These are phyloP conservation scores for Coniochaeta ligniaria DNA, from an alignment of 2,329 filamentous ascomycete genomes.

Conservation along the genomic window DNA sequence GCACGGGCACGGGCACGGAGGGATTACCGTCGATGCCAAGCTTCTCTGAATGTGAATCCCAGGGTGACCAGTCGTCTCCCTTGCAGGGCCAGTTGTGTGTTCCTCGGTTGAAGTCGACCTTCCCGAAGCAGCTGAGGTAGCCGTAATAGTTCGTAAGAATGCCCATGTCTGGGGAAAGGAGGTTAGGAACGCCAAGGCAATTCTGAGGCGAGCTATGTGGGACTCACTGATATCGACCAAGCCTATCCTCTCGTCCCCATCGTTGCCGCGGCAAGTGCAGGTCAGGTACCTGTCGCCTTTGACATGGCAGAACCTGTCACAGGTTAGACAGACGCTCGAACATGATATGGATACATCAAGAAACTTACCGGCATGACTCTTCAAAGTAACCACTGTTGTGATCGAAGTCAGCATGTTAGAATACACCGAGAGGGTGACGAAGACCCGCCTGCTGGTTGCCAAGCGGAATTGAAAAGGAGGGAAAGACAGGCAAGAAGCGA, in stretches of 20 bases:
- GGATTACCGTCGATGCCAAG: not conserved
- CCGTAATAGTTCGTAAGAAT: not conserved
- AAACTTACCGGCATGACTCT: not conserved
- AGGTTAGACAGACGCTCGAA: not conserved
- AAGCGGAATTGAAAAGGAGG: not conserved
- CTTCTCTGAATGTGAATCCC: not conserved
- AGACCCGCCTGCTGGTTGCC: not conserved
- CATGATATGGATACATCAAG: not conserved
- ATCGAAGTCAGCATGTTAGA: not conserved
- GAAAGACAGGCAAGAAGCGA: not conserved
- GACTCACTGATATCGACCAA: not conserved
- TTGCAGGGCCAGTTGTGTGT: conserved; percentile 3
- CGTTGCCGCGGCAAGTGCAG: not conserved
- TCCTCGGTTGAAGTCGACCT: not conserved
- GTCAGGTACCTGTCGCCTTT: not conserved
- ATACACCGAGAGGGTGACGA: not conserved
- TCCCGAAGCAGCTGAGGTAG: conserved; percentile 1
- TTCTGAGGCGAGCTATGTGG: not conserved
- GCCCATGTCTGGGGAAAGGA: not conserved
- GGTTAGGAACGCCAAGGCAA: not conserved
- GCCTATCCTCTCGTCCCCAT: not conserved
- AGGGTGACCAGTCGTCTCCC: not conserved
- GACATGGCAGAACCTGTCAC: not conserved
- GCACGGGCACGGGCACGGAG: not conserved
- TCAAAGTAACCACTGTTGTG: not conserved